Percentiles rank a stretch among this genome's conserved stretches.
phyloP scores from a whole-genome alignment of 192 early-diverging fungal species.

The Bifiguratus adelaidae region DNA sequence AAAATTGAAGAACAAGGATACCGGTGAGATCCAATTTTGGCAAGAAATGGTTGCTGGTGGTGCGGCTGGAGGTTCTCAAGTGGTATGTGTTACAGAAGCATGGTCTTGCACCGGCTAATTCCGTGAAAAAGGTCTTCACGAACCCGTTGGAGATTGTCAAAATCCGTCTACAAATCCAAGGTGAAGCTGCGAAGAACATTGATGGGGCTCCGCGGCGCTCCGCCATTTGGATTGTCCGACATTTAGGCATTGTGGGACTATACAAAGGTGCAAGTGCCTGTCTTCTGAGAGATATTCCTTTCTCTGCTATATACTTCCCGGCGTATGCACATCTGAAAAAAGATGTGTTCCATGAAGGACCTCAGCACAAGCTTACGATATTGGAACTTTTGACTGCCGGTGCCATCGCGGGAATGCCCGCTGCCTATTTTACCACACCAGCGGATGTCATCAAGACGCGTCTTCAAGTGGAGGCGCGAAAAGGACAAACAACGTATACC shows the following conservation, averaged over 20 bases:
- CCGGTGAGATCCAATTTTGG: constrained; percentile 63
- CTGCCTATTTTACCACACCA: constrained; percentile 94
- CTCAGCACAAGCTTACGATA: constrained; percentile 56
- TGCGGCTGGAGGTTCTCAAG: constrained; percentile 77
- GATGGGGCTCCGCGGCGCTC: constrained; percentile 42
- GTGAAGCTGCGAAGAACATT: constrained; percentile 53
- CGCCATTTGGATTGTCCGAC: constrained; percentile 80
- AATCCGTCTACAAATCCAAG: constrained; percentile 89
- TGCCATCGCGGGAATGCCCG: constrained; percentile 93
- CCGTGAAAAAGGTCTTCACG: constrained; percentile 27
- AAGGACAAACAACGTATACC: constrained; percentile 78
- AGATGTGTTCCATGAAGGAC: constrained; percentile 79
- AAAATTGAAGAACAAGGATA: constrained; percentile 50
- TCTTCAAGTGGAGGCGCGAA: constrained; percentile 84
- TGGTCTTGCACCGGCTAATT: not conserved
- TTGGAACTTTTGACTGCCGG: constrained; percentile 73
- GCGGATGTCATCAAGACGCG: constrained; percentile 98
- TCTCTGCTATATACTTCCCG: constrained; percentile 96
- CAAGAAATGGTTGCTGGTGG: constrained; percentile 82
- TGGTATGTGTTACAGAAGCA: constrained; percentile 27
- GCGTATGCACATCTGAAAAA: constrained; percentile 96
- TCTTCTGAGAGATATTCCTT: constrained; percentile 91
- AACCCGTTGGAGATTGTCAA: constrained; percentile 99
- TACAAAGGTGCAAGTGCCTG: constrained; percentile 94
- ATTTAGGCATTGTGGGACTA: constrained; percentile 84